A percentile compares a stretch with the other conserved stretches of the same genome.
phyloP scores from a whole-genome alignment of 2,329 filamentous ascomycete species.

The Fusarium palustre region DNA sequence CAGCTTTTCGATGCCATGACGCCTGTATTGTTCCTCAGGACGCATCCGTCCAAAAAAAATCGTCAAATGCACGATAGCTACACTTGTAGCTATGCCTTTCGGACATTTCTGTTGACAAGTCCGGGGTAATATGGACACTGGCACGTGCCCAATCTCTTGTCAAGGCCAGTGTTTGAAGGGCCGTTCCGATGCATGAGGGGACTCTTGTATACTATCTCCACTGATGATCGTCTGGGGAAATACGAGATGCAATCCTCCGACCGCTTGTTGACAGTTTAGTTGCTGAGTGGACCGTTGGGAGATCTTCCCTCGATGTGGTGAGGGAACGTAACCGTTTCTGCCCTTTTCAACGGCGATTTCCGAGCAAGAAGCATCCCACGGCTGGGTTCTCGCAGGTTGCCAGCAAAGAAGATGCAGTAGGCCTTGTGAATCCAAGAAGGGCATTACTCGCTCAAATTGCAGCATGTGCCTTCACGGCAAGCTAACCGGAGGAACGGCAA shows the following conservation, averaged over 20 bases:
- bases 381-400: not conserved
- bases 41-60: not conserved
- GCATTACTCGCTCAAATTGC: not conserved
- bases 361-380: not conserved
- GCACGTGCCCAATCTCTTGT: slow-evolving; percentile 3
- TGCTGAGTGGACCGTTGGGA: not conserved
- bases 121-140: slow-evolving; percentile 16
- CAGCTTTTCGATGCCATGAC: not conserved
- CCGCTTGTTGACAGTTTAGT: not conserved
- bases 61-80: not conserved
- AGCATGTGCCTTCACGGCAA: not conserved
- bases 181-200: slow-evolving; percentile 27
- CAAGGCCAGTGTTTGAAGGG: slow-evolving; percentile 26
- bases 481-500: not conserved
- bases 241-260: not conserved
- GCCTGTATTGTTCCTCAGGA: not conserved
- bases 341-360: not conserved
- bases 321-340: not conserved
- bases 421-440: not conserved
- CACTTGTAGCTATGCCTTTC: not conserved
- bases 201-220: slow-evolving; percentile 31
- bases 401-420: not conserved
- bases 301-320: not conserved
- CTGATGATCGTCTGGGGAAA: slow-evolving; percentile 34
- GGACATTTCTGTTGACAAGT: not conserved